Evolutionary conservation across 163 green algal genomes (phyloP), one percentile per base, ranked within the genome.

Genomic region (Picocystis sp.): DNA sequence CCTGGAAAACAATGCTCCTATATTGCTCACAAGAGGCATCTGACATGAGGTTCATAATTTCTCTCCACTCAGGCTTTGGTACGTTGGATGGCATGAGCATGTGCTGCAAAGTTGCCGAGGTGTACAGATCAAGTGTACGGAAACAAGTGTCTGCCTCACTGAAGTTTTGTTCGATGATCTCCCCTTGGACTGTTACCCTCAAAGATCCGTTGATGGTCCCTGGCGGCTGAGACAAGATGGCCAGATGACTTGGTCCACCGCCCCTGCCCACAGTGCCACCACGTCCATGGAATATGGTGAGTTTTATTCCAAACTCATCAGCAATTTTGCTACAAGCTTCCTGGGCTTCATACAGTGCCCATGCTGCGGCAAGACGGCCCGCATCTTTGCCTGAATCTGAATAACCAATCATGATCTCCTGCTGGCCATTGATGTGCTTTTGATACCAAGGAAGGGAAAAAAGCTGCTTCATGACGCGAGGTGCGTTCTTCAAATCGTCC

Each of bases 401-500:
- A 70, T 94, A 95, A 0, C 89, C 89, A 45, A 98, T 90, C 89
- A 98, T 98, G 65, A 81, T 82, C 81, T 88, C 79, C 76, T 97
- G 80, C 56, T 78, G 53, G 67, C 79, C 71, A 22, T 52, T 35
- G 33, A 94, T 51, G 69, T 88, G 81, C 12, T 70, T 10, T 2
- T 63, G 56, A 71, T 94, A 95, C 79, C 80, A 89, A n/a, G 52
- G 23, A 57, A 83, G 78, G 45, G 51, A 61, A 43, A 80, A 68
- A 53, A 94, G 80, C 29, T 70, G 70, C 29, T 51, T 45, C 65
- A 93, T 89, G 22, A 75, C 78, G 12, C n/a, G 70, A 43, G 83
- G 78, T 14, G 83, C 81, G 2, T 60, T 69, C 47, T 77, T 60
- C 35, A 98, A 69, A 60, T 98, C 89, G 43, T 94, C 61, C 10